A percentile compares a stretch with the other conserved stretches of the same genome.
Conservation (phyloP, 2,329 filamentous ascomycete species). For the Neurospora sp. region DNA sequence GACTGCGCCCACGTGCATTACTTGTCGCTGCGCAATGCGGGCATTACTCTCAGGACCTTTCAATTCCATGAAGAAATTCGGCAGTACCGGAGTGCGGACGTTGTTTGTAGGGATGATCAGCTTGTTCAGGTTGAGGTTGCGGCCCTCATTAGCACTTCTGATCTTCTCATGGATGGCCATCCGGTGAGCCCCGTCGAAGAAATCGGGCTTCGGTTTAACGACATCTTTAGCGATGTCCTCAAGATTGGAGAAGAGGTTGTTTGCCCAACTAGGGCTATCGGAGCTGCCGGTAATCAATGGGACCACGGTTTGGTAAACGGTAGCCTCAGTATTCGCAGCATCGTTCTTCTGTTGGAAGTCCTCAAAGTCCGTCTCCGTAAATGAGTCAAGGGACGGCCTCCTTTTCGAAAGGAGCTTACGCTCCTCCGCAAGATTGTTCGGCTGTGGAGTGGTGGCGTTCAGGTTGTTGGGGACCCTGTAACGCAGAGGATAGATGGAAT, state of each 20-base stretch:
- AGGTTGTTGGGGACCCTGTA: neutral
- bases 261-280: conserved; percentile 1
- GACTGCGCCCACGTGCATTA: conserved; percentile 26
- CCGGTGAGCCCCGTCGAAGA: conserved; percentile 9
- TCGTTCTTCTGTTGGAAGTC: conserved; percentile 12
- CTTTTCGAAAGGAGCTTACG: neutral
- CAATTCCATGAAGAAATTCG: conserved; percentile 11
- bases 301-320: conserved; percentile 2
- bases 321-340: neutral
- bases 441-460: neutral
- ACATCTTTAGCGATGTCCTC: neutral
- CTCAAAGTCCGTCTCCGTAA: conserved; percentile 12
- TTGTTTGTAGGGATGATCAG: conserved; percentile 14
- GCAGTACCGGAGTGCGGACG: conserved; percentile 6
- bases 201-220: conserved; percentile 5
- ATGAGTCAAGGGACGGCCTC: conserved; percentile 11
- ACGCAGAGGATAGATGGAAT: neutral
- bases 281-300: conserved; percentile 5
- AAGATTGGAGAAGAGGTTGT: conserved; percentile 2
- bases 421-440: conserved; percentile 7
- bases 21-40: conserved; percentile 19
- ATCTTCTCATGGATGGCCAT: conserved; percentile 3
- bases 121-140: conserved; percentile 1
- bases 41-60: too few species aligned
- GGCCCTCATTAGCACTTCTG: conserved; percentile 3